These are phyloP conservation scores for Eleusine indica DNA, from an alignment of 176 grass and related monocot genomes.

Conservation along the genomic window DNA sequence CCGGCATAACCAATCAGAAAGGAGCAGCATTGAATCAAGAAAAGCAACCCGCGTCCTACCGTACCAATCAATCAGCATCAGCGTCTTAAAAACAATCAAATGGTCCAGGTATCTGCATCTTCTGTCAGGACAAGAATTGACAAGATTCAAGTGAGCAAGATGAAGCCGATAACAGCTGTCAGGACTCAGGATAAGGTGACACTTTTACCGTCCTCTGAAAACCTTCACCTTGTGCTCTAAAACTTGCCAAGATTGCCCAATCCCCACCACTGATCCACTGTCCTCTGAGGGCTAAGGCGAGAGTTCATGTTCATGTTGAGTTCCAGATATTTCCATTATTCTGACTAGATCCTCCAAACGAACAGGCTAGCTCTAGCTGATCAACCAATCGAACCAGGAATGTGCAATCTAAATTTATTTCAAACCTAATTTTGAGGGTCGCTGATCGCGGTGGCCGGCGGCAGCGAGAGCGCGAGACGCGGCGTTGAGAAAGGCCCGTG, in stretches of 20 bases:
- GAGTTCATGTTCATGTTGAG: not conserved
- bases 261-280: not conserved
- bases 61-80: conserved; percentile 13
- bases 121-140: not conserved
- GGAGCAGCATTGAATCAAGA: conserved; percentile 4
- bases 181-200: not conserved
- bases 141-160: not conserved
- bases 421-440: too few species aligned
- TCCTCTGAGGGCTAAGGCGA: not conserved
- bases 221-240: not conserved
- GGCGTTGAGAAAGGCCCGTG: too few species aligned
- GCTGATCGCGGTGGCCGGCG: not conserved
- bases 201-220: not conserved
- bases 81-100: not conserved
- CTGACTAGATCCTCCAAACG: not conserved
- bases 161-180: not conserved
- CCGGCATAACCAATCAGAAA: conserved; percentile 10
- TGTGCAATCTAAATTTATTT: too few species aligned
- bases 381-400: too few species aligned
- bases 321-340: not conserved
- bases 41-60: not conserved
- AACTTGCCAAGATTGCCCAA: not conserved
- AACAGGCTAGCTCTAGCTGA: not conserved
- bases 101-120: not conserved
- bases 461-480: not conserved